Base-by-base conservation (phyloP, 192 early-diverging fungal species). In the Geranomyces michiganensis region DNA sequence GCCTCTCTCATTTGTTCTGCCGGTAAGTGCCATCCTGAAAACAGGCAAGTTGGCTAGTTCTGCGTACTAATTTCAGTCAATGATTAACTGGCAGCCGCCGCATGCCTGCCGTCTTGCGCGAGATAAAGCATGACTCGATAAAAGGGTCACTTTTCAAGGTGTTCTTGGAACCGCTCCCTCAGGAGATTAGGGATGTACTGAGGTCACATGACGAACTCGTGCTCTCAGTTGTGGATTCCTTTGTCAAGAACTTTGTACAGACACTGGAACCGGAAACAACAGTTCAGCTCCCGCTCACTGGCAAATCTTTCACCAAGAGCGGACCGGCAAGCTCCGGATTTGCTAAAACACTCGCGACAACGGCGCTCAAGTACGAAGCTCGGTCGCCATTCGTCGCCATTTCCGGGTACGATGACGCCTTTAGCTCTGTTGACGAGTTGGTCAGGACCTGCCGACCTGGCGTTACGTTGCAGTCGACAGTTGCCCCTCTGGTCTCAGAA, bases 361-460 rank as follows among this genome's bases (percentile, higher is more conserved):
- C 63, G n/a, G 46, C 63, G 3, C 64, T 68, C 10, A 14, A 6
- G n/a, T 74, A 56, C 44, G 6, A n/a, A 9, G 65, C 72, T 14
- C 46, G 76, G 32, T 78, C 76, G 7, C 64, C 76, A 10, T 78
- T 78, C 46, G 53, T 63, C 0, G 76, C 76, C 17, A 47, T 78
- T 14, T 75, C 76, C 13, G 76, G 76, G 3, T 19, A 43, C n/a
- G 76, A 56, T 17, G 76, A 78, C 58, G 21, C 41, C 3, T 78
- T 68, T 26, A n/a, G 9, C 0, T 47, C 70, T 19, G 55, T 68
- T 26, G 5, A 72, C 26, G 76, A 78, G 9, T 19, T 78, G 65
- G 9, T 51, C 49, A 8, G 22, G 7, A 73, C 64, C 26, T 32
- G 63, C 6, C 63, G 70, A 6, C 0, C 29, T 17, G 76, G 72